A percentile compares a stretch with the other conserved stretches of the same genome.
Evolutionary conservation across 495 filamentous ascomycete genomes (phyloP).

Genomic region (Penicillium pancosmium): DNA sequence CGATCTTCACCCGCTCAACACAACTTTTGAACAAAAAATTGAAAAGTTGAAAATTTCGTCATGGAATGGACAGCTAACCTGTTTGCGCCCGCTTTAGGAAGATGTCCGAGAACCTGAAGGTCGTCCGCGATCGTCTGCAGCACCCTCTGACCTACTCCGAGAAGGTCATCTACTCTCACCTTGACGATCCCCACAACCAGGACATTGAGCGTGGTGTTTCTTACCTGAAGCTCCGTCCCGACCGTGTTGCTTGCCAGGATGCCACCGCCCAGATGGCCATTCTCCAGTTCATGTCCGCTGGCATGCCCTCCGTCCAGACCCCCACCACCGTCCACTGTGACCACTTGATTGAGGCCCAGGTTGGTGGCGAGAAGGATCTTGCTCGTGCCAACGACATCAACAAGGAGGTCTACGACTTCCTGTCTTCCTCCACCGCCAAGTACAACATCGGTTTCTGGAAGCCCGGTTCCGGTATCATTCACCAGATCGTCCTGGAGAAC

Average conservation of each 20-base stretch:
- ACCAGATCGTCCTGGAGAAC: conserved; percentile 98
- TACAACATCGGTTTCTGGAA: conserved; percentile 99
- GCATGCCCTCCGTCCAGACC: conserved; percentile 91
- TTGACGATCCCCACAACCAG: conserved; percentile 95
- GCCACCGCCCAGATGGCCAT: conserved; percentile 99
- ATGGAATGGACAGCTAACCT: conserved; percentile 34
- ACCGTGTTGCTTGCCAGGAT: conserved; percentile 99
- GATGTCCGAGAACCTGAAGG: conserved; percentile 94
- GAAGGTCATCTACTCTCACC: conserved; percentile 98
- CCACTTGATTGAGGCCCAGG: conserved; percentile 97
- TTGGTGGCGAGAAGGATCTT: conserved; percentile 93
- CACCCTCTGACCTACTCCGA: conserved; percentile 93
- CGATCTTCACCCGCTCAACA: conserved; percentile 22
- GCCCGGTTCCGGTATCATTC: conserved; percentile 98
- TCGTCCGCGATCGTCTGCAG: conserved; percentile 87
- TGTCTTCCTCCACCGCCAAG: conserved; percentile 92
- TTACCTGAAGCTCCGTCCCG: conserved; percentile 94
- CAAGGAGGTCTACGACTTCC: conserved; percentile 99
- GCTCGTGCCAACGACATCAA: conserved; percentile 90
- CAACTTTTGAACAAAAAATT: background rate
- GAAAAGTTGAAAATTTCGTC: background rate
- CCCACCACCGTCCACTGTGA: conserved; percentile 98
- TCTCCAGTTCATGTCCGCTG: conserved; percentile 98
- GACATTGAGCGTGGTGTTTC: conserved; percentile 94
- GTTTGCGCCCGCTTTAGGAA: conserved; percentile 63